Evolutionary conservation across 176 grass and related monocot species (phyloP).

Genomic region (Oryza rufipogon): DNA sequence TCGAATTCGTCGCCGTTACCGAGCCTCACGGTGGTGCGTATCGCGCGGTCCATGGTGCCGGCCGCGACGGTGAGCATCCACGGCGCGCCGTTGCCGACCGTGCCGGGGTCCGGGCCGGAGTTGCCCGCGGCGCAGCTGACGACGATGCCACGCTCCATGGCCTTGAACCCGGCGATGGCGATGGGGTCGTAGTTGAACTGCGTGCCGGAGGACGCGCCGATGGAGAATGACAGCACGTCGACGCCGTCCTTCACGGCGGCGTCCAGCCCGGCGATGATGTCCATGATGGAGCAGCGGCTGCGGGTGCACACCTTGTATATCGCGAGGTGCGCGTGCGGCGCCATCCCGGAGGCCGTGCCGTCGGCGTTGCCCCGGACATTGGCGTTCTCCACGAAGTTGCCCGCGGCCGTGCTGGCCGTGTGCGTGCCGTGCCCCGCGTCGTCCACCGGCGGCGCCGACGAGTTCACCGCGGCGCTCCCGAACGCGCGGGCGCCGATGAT

Average conservation of each 20-base stretch:
- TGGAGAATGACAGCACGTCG: constrained; percentile 82
- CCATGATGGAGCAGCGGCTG: constrained; percentile 72
- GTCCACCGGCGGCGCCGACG: constrained; percentile 64
- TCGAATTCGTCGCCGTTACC: constrained; percentile 69
- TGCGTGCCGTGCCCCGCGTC: constrained; percentile 84
- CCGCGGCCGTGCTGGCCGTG: constrained; percentile 75
- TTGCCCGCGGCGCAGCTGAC: constrained; percentile 88
- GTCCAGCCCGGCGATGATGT: constrained; percentile 81
- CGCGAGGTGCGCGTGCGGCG: constrained; percentile 81
- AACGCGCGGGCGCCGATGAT: constrained; percentile 74
- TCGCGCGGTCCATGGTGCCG: constrained; percentile 69
- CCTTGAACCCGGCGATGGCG: constrained; percentile 66
- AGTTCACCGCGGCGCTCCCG: constrained; percentile 55
- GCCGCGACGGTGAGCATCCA: constrained; percentile 95
- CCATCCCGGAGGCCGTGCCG: constrained; percentile 84
- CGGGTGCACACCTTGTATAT: constrained; percentile 78
- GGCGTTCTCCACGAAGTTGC: constrained; percentile 81
- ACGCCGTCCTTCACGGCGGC: constrained; percentile 70
- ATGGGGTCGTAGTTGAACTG: constrained; percentile 83
- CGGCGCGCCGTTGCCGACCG: constrained; percentile 69
- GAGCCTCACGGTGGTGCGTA: constrained; percentile 67
- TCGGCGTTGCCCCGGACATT: constrained; percentile 75
- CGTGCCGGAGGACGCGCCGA: constrained; percentile 61
- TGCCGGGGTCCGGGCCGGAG: constrained; percentile 38
- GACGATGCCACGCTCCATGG: constrained; percentile 78